A percentile compares a stretch with the other conserved stretches of the same genome.
Evolutionary conservation across 345 rosid species (phyloP).

Genomic region (Sonneratia caseolaris): DNA sequence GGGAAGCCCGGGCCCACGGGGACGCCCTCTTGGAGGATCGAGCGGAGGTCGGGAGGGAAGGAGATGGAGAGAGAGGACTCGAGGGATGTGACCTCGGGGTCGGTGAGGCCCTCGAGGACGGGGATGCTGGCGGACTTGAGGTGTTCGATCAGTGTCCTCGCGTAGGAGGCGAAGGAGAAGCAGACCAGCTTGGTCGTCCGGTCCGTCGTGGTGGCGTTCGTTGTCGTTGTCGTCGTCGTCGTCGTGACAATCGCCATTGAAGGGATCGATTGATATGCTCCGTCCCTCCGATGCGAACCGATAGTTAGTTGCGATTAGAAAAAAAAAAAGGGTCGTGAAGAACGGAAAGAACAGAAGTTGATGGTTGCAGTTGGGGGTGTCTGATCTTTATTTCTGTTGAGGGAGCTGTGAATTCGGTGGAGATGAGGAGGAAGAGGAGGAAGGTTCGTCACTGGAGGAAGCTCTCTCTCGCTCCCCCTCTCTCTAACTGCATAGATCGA

Average conservation of each 20-base stretch:
- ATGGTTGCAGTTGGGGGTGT: background rate
- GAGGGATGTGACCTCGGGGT: slow-evolving; percentile 43
- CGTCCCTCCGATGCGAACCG: background rate
- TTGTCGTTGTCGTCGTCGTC: background rate
- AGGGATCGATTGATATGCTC: background rate
- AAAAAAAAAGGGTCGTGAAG: background rate
- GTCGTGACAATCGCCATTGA: slow-evolving; percentile 3
- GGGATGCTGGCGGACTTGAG: slow-evolving; percentile 41
- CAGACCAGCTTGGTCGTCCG: slow-evolving; percentile 29
- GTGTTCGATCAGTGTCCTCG: slow-evolving; percentile 40
- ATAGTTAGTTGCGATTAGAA: background rate
- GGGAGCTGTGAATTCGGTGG: background rate
- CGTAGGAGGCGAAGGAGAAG: slow-evolving; percentile 64
- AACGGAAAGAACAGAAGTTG: background rate
- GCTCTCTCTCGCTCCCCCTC: background rate
- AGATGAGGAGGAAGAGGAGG: background rate
- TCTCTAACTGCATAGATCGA: background rate
- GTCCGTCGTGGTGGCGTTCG: background rate
- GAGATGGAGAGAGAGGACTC: slow-evolving; percentile 52
- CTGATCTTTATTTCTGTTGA: background rate
- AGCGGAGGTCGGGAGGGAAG: slow-evolving; percentile 83
- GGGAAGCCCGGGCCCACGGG: slow-evolving; percentile 66
- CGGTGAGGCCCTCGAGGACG: slow-evolving; percentile 52
- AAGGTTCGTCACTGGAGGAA: background rate
- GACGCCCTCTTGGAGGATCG: slow-evolving; percentile 68